Base-by-base conservation (phyloP, 371 early-diverging fungal species). In the Saksenaea vasiformis region DNA sequence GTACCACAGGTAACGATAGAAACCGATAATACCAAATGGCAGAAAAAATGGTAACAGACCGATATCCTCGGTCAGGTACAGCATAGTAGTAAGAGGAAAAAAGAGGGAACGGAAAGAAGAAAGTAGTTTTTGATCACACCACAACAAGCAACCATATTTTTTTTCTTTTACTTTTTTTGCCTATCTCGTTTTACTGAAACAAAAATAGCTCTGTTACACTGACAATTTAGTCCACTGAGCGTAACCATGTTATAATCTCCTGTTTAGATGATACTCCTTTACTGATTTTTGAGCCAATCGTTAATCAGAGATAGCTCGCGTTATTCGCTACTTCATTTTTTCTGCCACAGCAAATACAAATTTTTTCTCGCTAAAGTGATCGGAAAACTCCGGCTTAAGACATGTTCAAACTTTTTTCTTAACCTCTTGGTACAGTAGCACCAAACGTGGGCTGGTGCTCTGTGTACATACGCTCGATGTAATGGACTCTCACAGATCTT, bases 1-100 rank as follows among this genome's bases (percentile, higher is more conserved):
- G 67, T 80, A 90, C 88, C 88, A 88, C 24, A 90, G 77, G 74
- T 87, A 90, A 22, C 90, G 82, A 58, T 88, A 90, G 58, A 88
- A 75, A 8, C 90, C 90, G n/a, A 90, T 74, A 57, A 90, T 82
- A 9, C 90, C 90, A 56, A 90, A 67, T 3, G 90, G 90, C 41
- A 90, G 61, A 63, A 87, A 90, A 62, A 90, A 78, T 54, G 90
- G 88, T 51, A 90, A 68, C 54, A 85, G 54, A 15, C 74, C 74
- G 27, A 69, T 47, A 71, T 86, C 86, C 47, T 83, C 82, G 36
- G 90, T 90, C 17, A 90, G 69, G 62, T 90, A 88, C 69, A 90
- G 75, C 90, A 89, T 89, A 28, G 34, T 57, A 26, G 34, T 26
- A 34, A 14, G 14, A 27, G 34, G 41, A 27, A 27, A 36, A 26